These are phyloP conservation scores for Echeveria elegans DNA, from an alignment of 164 flowering plant genomes.

Conservation along the genomic window DNA sequence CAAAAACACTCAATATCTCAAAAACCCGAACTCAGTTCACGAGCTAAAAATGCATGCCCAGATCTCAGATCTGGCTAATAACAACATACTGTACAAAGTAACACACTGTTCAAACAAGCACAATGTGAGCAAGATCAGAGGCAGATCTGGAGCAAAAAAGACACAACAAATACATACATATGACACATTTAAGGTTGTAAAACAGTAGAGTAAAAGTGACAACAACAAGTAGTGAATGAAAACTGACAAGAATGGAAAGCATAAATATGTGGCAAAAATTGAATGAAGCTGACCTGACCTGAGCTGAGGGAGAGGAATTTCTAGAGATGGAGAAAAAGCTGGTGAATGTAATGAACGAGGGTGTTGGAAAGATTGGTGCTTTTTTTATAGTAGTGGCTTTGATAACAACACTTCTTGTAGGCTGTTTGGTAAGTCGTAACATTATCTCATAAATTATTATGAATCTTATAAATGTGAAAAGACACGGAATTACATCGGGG, in stretches of 20 bases:
- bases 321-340: constrained; percentile 4
- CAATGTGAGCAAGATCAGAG: not conserved
- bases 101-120: not conserved
- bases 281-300: not conserved
- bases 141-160: constrained; percentile 3
- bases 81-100: too few species aligned
- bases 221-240: not conserved
- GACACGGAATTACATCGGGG: too few species aligned
- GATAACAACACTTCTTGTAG: not conserved
- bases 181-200: not conserved
- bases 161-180: not conserved
- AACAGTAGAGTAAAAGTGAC: not conserved
- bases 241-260: not conserved
- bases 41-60: not conserved
- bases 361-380: not conserved
- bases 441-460: too few species aligned
- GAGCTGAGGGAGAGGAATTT: constrained; percentile 5
- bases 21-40: not conserved
- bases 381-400: not conserved
- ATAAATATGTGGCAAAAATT: not conserved
- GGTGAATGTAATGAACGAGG: constrained; percentile 1
- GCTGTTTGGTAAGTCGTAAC: not conserved
- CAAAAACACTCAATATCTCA: too few species aligned
- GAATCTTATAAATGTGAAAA: too few species aligned
- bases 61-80: constrained; percentile 1